Evolutionary conservation across 2,329 filamentous ascomycete genomes (phyloP).

Genomic region (Alternaria sp.): DNA sequence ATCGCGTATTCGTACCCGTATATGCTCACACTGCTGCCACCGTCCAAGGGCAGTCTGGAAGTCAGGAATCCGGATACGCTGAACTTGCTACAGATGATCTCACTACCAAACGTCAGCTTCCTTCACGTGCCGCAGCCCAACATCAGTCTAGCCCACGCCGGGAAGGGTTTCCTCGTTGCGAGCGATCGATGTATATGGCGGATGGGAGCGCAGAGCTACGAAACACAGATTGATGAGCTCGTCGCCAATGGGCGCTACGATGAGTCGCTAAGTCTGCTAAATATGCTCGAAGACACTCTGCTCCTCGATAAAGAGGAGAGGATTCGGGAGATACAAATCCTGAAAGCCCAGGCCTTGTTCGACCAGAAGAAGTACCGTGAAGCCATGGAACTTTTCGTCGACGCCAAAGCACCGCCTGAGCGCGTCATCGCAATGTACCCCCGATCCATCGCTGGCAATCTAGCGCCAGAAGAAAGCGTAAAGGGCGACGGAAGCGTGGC

Average conservation of each 20-base stretch:
- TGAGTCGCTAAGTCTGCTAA: conserved; percentile 88
- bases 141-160: conserved; percentile 92
- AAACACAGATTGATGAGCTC: conserved; percentile 85
- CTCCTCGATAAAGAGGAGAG: conserved; percentile 82
- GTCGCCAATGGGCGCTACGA: conserved; percentile 78
- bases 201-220: conserved; percentile 92
- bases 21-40: conserved; percentile 83
- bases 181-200: conserved; percentile 95
- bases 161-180: conserved; percentile 92
- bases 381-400: conserved; percentile 88
- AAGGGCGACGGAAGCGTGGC: conserved; percentile 53
- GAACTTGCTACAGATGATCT: conserved; percentile 85
- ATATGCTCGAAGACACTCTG: conserved; percentile 91
- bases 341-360: conserved; percentile 88
- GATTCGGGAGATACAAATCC: conserved; percentile 85
- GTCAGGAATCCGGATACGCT: conserved; percentile 92
- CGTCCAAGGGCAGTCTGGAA: conserved; percentile 84
- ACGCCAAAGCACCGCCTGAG: conserved; percentile 88
- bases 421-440: conserved; percentile 87
- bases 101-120: conserved; percentile 80
- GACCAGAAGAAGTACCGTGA: conserved; percentile 82
- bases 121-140: conserved; percentile 93
- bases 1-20: conserved; percentile 98
- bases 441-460: conserved; percentile 79
- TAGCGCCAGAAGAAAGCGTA: conserved; percentile 69